A percentile compares a stretch with the other conserved stretches of the same genome.
Conservation (phyloP, 805 yeast species). For the Spathaspora passalidarum region DNA sequence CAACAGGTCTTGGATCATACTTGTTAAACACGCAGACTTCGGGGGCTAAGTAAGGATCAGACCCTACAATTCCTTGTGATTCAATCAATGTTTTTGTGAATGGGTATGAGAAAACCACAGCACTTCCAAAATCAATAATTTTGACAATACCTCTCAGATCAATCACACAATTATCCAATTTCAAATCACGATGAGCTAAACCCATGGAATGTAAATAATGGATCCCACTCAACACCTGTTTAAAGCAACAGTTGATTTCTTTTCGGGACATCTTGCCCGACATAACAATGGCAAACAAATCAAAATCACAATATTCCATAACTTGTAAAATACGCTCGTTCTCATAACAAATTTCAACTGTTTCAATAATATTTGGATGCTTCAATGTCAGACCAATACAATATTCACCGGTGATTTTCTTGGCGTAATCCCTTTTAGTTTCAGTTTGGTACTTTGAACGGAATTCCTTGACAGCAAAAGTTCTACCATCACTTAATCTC, state of each 20-base stretch:
- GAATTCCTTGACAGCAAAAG: constrained; percentile 83
- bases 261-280: constrained; percentile 78
- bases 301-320: constrained; percentile 91
- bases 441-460: constrained; percentile 71
- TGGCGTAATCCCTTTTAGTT: constrained; percentile 71
- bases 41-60: constrained; percentile 85
- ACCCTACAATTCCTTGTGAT: constrained; percentile 78
- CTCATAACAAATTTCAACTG: constrained; percentile 70
- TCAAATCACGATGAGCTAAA: constrained; percentile 78
- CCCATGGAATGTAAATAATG: constrained; percentile 74
- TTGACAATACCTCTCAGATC: constrained; percentile 71
- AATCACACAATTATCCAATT: constrained; percentile 79
- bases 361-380: constrained; percentile 78
- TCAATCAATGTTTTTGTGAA: constrained; percentile 55
- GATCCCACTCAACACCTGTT: constrained; percentile 72
- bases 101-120: constrained; percentile 79
- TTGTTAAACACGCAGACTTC: constrained; percentile 59
- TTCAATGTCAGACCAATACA: constrained; percentile 81
- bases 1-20: constrained; percentile 77
- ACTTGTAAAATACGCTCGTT: constrained; percentile 77
- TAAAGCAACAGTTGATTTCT: constrained; percentile 78
- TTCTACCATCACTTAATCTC: constrained; percentile 64
- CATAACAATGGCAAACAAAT: constrained; percentile 85
- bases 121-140: constrained; percentile 80
- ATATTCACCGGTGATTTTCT: constrained; percentile 84